Base-by-base conservation (phyloP, 2,329 filamentous ascomycete genomes). In the Ceratocystiopsis minuta region DNA sequence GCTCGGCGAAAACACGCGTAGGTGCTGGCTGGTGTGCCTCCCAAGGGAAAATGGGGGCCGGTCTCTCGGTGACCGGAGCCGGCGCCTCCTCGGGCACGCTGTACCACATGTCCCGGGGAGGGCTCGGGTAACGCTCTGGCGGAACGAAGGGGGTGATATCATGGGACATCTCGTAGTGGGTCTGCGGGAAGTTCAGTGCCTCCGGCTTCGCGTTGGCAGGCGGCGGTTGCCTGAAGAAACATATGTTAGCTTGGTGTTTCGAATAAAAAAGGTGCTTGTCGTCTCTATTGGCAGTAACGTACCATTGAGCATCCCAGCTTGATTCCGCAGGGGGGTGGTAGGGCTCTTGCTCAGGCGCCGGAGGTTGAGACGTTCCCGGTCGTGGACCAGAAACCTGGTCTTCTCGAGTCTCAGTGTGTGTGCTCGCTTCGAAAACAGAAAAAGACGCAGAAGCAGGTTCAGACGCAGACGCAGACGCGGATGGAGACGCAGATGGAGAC, bases 91-190 rank as follows among this genome's bases (percentile, higher is more conserved):
- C 74, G 6, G 86, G 86, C 33, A 92, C 71, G 52, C 88, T 66
- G 55, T 90, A 94, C 69, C 80, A 90, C 83, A 94, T 87, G 54
- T 87, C 72, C 57, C 71, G 80, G 0, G 87, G 85, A 16, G 85
- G 83, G 53, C 84, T 82, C 3, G 87, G 83, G 53, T 93, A 90
- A 41, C 72, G 68, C 45, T 65, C 60, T 16, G 87, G 87, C 31
- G 87, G 73, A 42, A 83, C 70, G 59, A 92, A 96, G 11, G 82
- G 75, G 32, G 75, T 60, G 16, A 68, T 66, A 56, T 87, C 81
- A 43, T 71, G 72, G 43, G 81, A 93, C 78, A 95, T 95, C 43
- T 72, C 69, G 59, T 96, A 96, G 43, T 75, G 75, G 43, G 76
- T 73, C 38, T 69, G 68, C 15, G 86, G 84, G 54, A 96, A 81